These are phyloP conservation scores for Phytophthora multivora DNA, from an alignment of 352 stramenopile genomes.

Conservation along the genomic window DNA sequence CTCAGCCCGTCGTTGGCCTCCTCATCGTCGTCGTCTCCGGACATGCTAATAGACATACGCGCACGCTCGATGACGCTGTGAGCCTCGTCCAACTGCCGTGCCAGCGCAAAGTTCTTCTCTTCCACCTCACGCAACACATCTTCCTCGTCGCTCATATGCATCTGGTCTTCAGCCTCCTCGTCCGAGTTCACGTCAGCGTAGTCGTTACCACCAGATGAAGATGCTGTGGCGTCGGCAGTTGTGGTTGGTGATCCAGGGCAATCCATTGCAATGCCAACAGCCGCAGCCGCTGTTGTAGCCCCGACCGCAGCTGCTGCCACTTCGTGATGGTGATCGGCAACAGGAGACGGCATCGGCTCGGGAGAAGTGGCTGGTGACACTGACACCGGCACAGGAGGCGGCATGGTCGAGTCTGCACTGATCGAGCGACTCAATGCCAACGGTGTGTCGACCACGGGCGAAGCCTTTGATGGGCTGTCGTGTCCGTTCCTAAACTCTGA, in stretches of 20 bases:
- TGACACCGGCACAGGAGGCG: constrained; percentile 27
- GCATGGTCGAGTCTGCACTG: constrained; percentile 39
- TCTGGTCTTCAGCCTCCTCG: constrained; percentile 80
- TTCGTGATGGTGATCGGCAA: constrained; percentile 18
- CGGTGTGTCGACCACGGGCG: constrained; percentile 19
- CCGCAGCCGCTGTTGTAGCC: constrained; percentile 4
- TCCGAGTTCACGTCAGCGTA: constrained; percentile 84
- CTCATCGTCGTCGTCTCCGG: constrained; percentile 74
- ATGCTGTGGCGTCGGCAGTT: constrained; percentile 39
- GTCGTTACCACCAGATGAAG: constrained; percentile 57
- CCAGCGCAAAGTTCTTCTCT: constrained; percentile 87
- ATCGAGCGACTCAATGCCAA: constrained; percentile 45
- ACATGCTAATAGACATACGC: constrained; percentile 88
- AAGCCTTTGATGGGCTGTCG: constrained; percentile 25
- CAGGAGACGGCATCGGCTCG: constrained; percentile 29
- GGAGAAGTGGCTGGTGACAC: constrained; percentile 19
- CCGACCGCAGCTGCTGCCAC: constrained; percentile 15
- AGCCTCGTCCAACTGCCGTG: constrained; percentile 79
- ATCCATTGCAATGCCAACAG: constrained; percentile 16
- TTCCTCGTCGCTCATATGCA: constrained; percentile 75
- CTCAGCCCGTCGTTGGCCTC: constrained; percentile 63
- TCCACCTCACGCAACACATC: constrained; percentile 77
- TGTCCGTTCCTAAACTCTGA: constrained; percentile 32
- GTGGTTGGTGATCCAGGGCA: constrained; percentile 33
- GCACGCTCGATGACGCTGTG: constrained; percentile 86